A percentile compares a stretch with the other conserved stretches of the same genome.
Conservation (phyloP, 2,329 filamentous ascomycete genomes). For the Colletotrichum sp. region DNA sequence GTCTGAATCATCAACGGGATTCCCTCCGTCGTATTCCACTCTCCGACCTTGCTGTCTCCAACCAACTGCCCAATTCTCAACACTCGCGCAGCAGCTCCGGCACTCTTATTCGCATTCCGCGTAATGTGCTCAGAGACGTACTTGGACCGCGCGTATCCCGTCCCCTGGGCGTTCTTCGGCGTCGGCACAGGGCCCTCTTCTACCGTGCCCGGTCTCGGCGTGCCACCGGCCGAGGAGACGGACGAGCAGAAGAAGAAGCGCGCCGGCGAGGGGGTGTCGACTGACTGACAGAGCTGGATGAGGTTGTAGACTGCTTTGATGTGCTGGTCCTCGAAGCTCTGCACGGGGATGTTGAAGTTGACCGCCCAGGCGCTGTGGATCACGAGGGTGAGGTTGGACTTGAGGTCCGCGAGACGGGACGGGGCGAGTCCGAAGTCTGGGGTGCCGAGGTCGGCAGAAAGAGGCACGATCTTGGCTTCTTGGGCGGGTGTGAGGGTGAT, state of each 20-base stretch:
- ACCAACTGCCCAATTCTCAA: slow-evolving; percentile 50
- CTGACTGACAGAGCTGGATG: slow-evolving; percentile 41
- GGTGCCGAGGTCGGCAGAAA: slow-evolving; percentile 44
- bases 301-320: slow-evolving; percentile 18
- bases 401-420: slow-evolving; percentile 29
- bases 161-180: slow-evolving; percentile 43
- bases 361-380: slow-evolving; percentile 25
- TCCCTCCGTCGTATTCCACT: slow-evolving; percentile 54
- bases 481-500: slow-evolving; percentile 17
- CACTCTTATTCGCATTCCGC: background rate
- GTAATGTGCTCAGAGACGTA: slow-evolving; percentile 51
- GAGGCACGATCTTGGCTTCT: slow-evolving; percentile 35
- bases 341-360: slow-evolving; percentile 22
- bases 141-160: slow-evolving; percentile 55
- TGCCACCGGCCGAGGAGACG: background rate
- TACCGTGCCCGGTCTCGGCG: background rate
- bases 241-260: slow-evolving; percentile 7
- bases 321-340: slow-evolving; percentile 31
- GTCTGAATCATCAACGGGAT: slow-evolving; percentile 53
- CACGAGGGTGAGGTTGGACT: slow-evolving; percentile 28
- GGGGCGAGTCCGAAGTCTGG: slow-evolving; percentile 41
- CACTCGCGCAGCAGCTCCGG: slow-evolving; percentile 23
- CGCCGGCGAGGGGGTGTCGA: slow-evolving; percentile 1
- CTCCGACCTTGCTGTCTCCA: slow-evolving; percentile 38
- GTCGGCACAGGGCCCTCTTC: slow-evolving; percentile 24